A percentile compares a stretch with the other conserved stretches of the same genome.
phyloP scores from a whole-genome alignment of 2,329 filamentous ascomycete genomes.

The Geosmithia putterillii region DNA sequence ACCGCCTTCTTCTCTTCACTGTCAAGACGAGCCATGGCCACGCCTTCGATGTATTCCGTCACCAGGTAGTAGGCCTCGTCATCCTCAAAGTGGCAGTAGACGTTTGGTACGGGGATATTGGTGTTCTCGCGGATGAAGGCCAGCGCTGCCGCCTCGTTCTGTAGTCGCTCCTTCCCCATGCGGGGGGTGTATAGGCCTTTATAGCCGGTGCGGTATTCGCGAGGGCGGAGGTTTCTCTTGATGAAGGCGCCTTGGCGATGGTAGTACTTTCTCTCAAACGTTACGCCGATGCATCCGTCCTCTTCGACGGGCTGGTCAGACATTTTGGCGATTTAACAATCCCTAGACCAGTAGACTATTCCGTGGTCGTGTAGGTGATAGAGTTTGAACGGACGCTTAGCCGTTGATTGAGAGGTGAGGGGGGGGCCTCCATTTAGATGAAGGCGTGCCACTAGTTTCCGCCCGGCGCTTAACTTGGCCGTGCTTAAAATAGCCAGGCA shows the following conservation, averaged over 20 bases:
- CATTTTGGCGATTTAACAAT: not conserved
- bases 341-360: no score
- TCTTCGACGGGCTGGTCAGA: conserved; percentile 5
- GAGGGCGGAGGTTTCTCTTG: conserved; percentile 16
- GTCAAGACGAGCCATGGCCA: conserved; percentile 13
- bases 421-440: no score
- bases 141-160: conserved; percentile 15
- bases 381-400: no score
- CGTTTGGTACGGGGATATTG: conserved; percentile 13
- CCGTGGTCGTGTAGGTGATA: no score
- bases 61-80: conserved; percentile 16
- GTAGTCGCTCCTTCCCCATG: conserved; percentile 12
- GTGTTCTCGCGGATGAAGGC: conserved; percentile 12
- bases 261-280: conserved; percentile 16
- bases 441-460: no score
- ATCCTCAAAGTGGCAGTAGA: conserved; percentile 15
- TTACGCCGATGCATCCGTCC: conserved; percentile 11
- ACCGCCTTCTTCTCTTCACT: conserved; percentile 5
- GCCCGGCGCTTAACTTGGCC: no score
- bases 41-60: conserved; percentile 16
- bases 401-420: no score
- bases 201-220: conserved; percentile 14
- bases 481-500: no score
- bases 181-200: conserved; percentile 15
- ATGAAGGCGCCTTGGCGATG: conserved; percentile 12